These are phyloP conservation scores for Leccinum disarticulatum DNA, from an alignment of 768 basidiomycete genomes.

Conservation along the genomic window DNA sequence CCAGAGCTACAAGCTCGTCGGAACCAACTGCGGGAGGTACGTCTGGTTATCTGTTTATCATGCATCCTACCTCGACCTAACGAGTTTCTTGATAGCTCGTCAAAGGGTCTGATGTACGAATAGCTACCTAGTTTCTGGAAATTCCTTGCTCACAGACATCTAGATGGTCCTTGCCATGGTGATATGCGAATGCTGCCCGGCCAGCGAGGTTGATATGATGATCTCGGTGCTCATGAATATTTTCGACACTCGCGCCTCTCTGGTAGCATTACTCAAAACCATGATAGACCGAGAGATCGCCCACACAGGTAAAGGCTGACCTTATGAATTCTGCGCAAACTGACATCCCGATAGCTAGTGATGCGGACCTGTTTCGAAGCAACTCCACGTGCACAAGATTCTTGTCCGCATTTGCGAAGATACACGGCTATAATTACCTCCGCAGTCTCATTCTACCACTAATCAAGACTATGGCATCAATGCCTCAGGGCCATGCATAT, in stretches of 20 bases:
- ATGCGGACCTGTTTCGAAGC: conserved; percentile 80
- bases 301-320: conserved; percentile 55
- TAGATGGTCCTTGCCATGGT: conserved; percentile 81
- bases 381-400: conserved; percentile 89
- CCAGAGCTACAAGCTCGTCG: conserved; percentile 46
- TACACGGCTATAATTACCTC: conserved; percentile 93
- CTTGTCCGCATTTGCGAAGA: conserved; percentile 79
- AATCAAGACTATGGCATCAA: conserved; percentile 67
- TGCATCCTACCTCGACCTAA: conserved; percentile 7
- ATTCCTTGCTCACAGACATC: conserved; percentile 9
- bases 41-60: conserved; percentile 17
- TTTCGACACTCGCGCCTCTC: conserved; percentile 73
- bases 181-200: conserved; percentile 84
- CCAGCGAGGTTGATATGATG: conserved; percentile 78
- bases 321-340: background rate
- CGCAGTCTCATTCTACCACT: conserved; percentile 75
- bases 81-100: conserved; percentile 51
- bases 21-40: conserved; percentile 58
- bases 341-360: conserved; percentile 54
- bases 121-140: background rate
- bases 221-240: conserved; percentile 82
- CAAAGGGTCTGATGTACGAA: conserved; percentile 67
- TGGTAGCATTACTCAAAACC: conserved; percentile 73
- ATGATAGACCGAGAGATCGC: conserved; percentile 86
- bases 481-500: conserved; percentile 73